Evolutionary conservation across 2,329 filamentous ascomycete genomes (phyloP).

Genomic region (Elsinoe arachidis): DNA sequence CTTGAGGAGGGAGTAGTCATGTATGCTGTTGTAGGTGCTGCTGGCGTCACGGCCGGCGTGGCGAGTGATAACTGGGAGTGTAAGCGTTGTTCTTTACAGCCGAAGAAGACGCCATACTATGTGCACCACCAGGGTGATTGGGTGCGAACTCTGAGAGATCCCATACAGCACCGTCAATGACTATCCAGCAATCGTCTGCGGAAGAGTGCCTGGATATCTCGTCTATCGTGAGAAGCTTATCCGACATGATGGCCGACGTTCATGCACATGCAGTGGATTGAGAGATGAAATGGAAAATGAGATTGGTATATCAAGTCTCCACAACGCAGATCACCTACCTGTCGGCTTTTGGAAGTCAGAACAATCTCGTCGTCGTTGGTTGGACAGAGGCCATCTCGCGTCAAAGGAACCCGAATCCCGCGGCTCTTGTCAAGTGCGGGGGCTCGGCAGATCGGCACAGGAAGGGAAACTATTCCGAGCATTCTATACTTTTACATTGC

Average conservation of each 20-base stretch:
- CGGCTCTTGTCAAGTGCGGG: background rate
- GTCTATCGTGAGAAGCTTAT: constrained; percentile 18
- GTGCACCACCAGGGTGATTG: constrained; percentile 53
- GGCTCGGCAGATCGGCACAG: background rate
- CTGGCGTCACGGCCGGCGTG: constrained; percentile 49
- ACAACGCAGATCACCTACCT: background rate
- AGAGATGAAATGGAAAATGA: background rate
- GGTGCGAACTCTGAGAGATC: constrained; percentile 58
- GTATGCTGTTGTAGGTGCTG: constrained; percentile 44
- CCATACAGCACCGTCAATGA: constrained; percentile 59
- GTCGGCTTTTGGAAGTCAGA: background rate
- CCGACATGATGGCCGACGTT: background rate
- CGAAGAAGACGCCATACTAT: constrained; percentile 30
- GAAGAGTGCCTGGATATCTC: constrained; percentile 28
- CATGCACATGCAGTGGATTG: too few species aligned
- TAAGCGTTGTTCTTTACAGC: background rate
- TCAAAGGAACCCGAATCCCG: constrained; percentile 1
- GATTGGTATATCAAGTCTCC: background rate
- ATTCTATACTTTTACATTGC: background rate
- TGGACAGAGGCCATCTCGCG: background rate
- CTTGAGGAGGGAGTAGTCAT: constrained; percentile 37
- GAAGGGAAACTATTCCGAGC: constrained; percentile 1
- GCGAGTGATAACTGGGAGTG: constrained; percentile 36
- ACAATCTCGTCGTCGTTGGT: background rate
- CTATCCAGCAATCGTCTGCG: constrained; percentile 50